Evolutionary conservation across 176 grass and related monocot genomes (phyloP), one percentile per base, ranked within the genome.

Genomic region (Oryza punctata): DNA sequence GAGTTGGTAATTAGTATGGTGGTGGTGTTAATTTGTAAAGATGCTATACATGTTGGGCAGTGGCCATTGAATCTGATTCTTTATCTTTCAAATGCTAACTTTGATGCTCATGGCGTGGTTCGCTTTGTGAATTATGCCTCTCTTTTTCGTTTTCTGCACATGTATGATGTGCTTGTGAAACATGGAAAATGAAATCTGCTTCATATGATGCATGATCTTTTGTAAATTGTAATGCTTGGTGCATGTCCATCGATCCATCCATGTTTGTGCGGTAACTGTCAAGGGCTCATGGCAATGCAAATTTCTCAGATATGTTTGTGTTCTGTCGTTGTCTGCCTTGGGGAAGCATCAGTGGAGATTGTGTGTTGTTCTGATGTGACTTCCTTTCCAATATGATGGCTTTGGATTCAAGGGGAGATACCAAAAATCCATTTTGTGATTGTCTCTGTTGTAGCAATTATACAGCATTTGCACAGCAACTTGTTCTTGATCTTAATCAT

Each of bases 11-110:
- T 30, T 73, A 26, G 25, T n/a, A 67, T 30, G n/a, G 32, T 33
- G 32, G 32, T 33, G 32, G 32, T 33, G 32, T 33, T 33, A 33
- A 33, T 33, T 33, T 33, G 32, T 4, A 72, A 24, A 3, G 23
- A 33, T 78, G 80, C 19, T 78, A 70, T 24, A n/a, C 19, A 11
- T 82, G 19, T 46, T 75, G 76, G 2, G 43, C 21, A 57, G 37
- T 65, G 21, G 21, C 4, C 33, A 65, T 40, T 60, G 75, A 26
- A 61, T 88, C 33, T 0, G 8, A 64, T 72, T 49, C 27, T 40
- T 73, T 47, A 43, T 7, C 43, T 6, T 12, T 0, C 3, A 28
- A 24, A 30, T 85, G 72, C 15, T 85, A 32, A 9, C 0, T 3
- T 0, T 33, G 0, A 33, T 33, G 50, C 23, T 37, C 60, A 23